phyloP scores from a whole-genome alignment of 2,329 filamentous ascomycete species.

The Talaromyces sp. region DNA sequence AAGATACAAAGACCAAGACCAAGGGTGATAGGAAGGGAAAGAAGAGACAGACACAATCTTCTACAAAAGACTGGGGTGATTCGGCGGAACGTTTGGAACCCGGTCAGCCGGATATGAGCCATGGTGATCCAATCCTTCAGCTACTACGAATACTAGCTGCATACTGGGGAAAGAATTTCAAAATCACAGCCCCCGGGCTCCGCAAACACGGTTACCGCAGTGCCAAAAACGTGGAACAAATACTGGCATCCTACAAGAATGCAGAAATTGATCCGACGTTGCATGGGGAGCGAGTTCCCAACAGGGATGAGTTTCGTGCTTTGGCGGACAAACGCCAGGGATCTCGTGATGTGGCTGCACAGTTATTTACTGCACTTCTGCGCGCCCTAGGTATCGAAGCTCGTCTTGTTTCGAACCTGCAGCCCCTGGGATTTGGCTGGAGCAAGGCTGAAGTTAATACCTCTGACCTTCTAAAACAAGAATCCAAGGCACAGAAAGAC shows the following conservation, averaged over 20 bases:
- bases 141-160: slow-evolving; percentile 71
- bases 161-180: slow-evolving; percentile 87
- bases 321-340: slow-evolving; percentile 68
- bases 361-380: slow-evolving; percentile 82
- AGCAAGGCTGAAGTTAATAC: slow-evolving; percentile 78
- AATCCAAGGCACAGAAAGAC: slow-evolving; percentile 13
- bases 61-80: slow-evolving; percentile 64
- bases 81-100: slow-evolving; percentile 66
- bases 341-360: slow-evolving; percentile 80
- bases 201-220: slow-evolving; percentile 88
- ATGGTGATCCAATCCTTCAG: slow-evolving; percentile 73
- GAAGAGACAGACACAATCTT: slow-evolving; percentile 32
- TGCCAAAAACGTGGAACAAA: slow-evolving; percentile 67
- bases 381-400: slow-evolving; percentile 77
- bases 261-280: slow-evolving; percentile 56
- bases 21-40: slow-evolving; percentile 18
- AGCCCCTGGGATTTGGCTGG: slow-evolving; percentile 86
- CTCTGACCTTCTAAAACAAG: slow-evolving; percentile 22
- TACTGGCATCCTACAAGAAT: slow-evolving; percentile 65
- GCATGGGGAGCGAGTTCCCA: slow-evolving; percentile 73
- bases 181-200: slow-evolving; percentile 69
- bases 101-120: slow-evolving; percentile 70
- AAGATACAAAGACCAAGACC: slow-evolving; percentile 34
- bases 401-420: slow-evolving; percentile 76
- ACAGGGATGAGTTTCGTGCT: slow-evolving; percentile 63